These are phyloP conservation scores for Cladosporium austrohemisphaericum DNA, from an alignment of 2,329 filamentous ascomycete species.

Conservation along the genomic window DNA sequence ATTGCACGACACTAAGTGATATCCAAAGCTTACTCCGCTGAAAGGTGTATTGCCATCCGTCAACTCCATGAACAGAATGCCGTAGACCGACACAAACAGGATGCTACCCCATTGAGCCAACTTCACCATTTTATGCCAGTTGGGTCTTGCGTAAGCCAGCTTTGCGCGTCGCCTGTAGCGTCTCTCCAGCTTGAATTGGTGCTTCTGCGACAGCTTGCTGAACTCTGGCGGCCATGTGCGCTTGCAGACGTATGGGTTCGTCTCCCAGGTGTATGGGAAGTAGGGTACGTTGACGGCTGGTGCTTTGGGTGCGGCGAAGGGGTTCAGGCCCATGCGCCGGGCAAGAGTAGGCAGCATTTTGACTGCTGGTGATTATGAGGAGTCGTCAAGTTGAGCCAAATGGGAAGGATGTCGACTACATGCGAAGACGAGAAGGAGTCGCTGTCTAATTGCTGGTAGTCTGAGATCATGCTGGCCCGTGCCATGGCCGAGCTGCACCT, in stretches of 20 bases:
- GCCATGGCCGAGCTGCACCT: no score
- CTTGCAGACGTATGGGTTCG: constrained; percentile 61
- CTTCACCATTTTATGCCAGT: constrained; percentile 62
- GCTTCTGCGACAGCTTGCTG: constrained; percentile 62
- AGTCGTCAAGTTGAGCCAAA: background rate
- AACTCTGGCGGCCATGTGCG: constrained; percentile 79
- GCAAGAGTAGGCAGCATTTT: constrained; percentile 11
- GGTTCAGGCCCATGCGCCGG: constrained; percentile 6
- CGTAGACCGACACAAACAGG: constrained; percentile 53
- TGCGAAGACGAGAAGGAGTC: background rate
- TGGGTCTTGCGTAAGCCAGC: constrained; percentile 58
- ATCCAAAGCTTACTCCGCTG: constrained; percentile 6
- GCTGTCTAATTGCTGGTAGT: background rate
- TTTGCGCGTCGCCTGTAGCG: constrained; percentile 69
- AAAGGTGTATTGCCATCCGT: constrained; percentile 10
- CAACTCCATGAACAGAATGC: constrained; percentile 59
- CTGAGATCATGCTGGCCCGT: no score
- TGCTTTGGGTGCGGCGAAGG: constrained; percentile 12
- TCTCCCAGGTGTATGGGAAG: constrained; percentile 40
- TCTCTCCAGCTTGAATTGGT: constrained; percentile 75
- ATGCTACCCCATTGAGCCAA: constrained; percentile 61
- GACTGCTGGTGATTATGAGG: background rate
- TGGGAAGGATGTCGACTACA: constrained; percentile 12
- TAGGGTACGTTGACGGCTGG: constrained; percentile 14
- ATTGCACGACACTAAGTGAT: background rate